These are phyloP conservation scores for Physcomitrium patens DNA, from an alignment of 225 moss, liverwort and hornwort genomes.

Conservation along the genomic window DNA sequence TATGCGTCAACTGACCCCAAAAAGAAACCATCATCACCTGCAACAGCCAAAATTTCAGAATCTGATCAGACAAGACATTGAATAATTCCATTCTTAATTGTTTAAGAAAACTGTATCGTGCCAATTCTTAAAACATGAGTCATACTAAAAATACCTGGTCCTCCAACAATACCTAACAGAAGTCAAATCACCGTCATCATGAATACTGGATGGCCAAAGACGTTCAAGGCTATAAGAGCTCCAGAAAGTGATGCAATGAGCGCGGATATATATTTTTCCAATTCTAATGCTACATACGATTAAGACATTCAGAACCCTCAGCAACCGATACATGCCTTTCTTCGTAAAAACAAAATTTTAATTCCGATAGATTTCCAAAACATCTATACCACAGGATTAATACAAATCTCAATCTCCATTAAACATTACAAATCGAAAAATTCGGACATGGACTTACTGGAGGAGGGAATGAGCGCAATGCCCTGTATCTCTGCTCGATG, in stretches of 20 bases:
- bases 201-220: not conserved
- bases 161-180: too few relatives aligned
- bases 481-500: constrained; percentile 87
- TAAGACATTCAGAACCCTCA: constrained; percentile 15
- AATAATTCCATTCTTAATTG: not conserved
- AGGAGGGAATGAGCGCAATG: constrained; percentile 65
- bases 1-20: constrained; percentile 82
- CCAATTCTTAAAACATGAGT: too few relatives aligned
- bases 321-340: constrained; percentile 16
- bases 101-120: too few relatives aligned
- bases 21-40: constrained; percentile 67
- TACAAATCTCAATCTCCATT: not conserved
- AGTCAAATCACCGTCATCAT: too few relatives aligned
- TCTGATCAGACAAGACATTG: not conserved
- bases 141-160: too few relatives aligned
- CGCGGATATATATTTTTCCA: not conserved
- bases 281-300: not conserved
- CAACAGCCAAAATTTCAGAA: constrained; percentile 29
- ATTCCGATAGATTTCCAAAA: not conserved
- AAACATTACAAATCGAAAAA: constrained; percentile 1
- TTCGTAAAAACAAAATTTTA: not conserved
- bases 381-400: not conserved
- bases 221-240: not conserved
- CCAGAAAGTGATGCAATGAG: too few relatives aligned
- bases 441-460: constrained; percentile 48